Evolutionary conservation across 2,329 filamentous ascomycete species (phyloP).

Genomic region (Colletotrichum ledebouriae): DNA sequence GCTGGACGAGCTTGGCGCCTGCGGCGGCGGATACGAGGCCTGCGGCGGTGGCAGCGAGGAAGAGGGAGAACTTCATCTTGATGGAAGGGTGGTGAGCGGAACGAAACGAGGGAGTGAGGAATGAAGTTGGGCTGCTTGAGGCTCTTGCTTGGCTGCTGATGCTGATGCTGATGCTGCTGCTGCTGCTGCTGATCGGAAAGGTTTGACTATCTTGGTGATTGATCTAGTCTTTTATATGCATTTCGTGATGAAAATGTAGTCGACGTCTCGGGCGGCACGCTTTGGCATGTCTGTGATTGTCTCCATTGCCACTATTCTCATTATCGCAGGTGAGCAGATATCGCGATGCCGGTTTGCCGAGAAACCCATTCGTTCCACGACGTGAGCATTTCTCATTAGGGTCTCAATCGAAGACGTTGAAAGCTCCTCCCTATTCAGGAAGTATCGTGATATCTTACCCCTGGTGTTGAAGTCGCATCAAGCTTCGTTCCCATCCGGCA

Average conservation of each 20-base stretch:
- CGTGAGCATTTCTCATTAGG: not conserved
- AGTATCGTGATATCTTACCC: slow-evolving; percentile 20
- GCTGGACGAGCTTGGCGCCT: slow-evolving; percentile 30
- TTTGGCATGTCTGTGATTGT: slow-evolving; percentile 1
- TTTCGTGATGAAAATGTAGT: not conserved
- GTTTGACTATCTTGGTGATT: slow-evolving; percentile 9
- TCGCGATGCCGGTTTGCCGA: slow-evolving; percentile 31
- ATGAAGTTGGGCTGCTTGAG: slow-evolving; percentile 15
- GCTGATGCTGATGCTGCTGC: slow-evolving; percentile 13
- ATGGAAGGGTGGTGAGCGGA: not conserved
- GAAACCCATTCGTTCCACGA: not conserved
- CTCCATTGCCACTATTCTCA: slow-evolving; percentile 22
- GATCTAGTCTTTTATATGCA: slow-evolving; percentile 16
- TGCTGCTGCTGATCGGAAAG: slow-evolving; percentile 1
- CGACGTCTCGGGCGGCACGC: not conserved
- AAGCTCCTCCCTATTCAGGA: slow-evolving; percentile 37
- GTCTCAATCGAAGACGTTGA: not conserved
- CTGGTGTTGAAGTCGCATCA: slow-evolving; percentile 15
- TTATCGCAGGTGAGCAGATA: slow-evolving; percentile 33
- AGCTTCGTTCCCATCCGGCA: slow-evolving; percentile 17
- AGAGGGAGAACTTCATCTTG: slow-evolving; percentile 40
- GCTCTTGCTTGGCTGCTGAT: slow-evolving; percentile 22
- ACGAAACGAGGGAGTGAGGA: not conserved
- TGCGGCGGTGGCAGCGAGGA: slow-evolving; percentile 40
- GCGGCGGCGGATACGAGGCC: slow-evolving; percentile 42